These are phyloP conservation scores for Testicularia cyperi DNA, from an alignment of 1,284 basidiomycete species.

Conservation along the genomic window DNA sequence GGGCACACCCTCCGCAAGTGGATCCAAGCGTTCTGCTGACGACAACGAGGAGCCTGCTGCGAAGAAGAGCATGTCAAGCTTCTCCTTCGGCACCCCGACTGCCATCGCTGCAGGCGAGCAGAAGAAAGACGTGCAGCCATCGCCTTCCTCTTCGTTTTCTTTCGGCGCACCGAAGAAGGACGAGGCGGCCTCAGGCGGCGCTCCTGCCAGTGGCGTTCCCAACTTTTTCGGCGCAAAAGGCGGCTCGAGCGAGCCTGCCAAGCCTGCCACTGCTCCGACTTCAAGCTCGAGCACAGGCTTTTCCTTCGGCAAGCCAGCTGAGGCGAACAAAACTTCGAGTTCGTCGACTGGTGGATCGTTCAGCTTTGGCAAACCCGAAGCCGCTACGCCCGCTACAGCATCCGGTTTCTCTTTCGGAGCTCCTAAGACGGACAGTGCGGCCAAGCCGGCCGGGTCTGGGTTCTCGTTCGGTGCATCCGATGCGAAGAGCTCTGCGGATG, in stretches of 20 bases:
- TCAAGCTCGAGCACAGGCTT: slow-evolving; percentile 13
- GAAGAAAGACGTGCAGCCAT: background rate
- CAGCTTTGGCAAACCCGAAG: slow-evolving; percentile 2
- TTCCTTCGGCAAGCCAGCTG: slow-evolving; percentile 26
- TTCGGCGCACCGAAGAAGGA: slow-evolving; percentile 1
- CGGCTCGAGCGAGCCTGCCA: slow-evolving; percentile 2
- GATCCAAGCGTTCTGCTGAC: slow-evolving; percentile 20
- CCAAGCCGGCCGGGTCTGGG: slow-evolving; percentile 7
- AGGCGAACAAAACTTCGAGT: slow-evolving; percentile 3
- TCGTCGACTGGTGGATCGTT: background rate
- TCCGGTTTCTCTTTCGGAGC: slow-evolving; percentile 20
- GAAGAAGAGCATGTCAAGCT: slow-evolving; percentile 31
- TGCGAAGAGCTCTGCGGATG: background rate
- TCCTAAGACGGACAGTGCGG: slow-evolving; percentile 4
- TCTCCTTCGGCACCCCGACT: slow-evolving; percentile 32
- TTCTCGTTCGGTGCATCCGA: slow-evolving; percentile 16
- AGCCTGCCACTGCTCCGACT: slow-evolving; percentile 3
- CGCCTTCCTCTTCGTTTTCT: background rate
- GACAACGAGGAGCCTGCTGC: slow-evolving; percentile 19
- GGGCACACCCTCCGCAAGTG: too few species aligned
- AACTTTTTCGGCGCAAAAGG: slow-evolving; percentile 33
- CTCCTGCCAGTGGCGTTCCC: slow-evolving; percentile 9
- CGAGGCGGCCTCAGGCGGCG: background rate
- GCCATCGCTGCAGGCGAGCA: background rate
- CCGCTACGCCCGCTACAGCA: background rate